Base-by-base conservation (phyloP, 1,284 basidiomycete species). In the Erythrobasidium hasegawianum region DNA sequence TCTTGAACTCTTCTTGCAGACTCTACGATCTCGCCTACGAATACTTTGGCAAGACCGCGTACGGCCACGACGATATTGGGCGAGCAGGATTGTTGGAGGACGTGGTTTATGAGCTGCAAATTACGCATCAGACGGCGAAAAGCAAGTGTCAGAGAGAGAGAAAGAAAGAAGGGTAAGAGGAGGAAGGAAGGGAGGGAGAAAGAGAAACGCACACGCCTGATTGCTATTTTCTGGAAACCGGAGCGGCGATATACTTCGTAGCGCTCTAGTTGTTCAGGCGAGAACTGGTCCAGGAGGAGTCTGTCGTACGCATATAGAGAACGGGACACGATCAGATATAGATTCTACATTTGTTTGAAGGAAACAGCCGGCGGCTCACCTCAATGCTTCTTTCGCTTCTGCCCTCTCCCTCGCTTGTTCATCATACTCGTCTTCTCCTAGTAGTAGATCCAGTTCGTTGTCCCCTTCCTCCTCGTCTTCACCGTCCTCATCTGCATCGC, bases 1-100 rank as follows among this genome's bases (percentile, higher is more conserved):
- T 80, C 78, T 76, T 92, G 90, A 0, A 89, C 86, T n/a, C 82
- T 81, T 22, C 89, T 86, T 20, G 89, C 89, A 79, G 87, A 87
- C 76, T 94, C 90, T 22, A 93, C 84, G 4, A 94, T 89, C 76
- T 94, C 90, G 1, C 91, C 91, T 9, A 95, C 89, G 72, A 95
- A 95, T 1, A 94, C 89, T 75, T 95, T 95, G n/a, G 84, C 83
- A 64, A 94, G 89, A 73, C 91, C 91, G 7, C 90, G 88, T 0
- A 93, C 86, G 40, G 93, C 85, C 73, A 92, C 89, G 1, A 90
- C 87, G 0, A 94, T 87, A 13, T 89, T 88, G 70, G 87, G 85
- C 2, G 88, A 90, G 3, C 89, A 88, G 71, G 90, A 88, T 61
- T 79, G 78, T 66, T 88, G 85, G 0, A 87, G 80, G 0, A 85